Percentiles rank a stretch among this genome's conserved stretches.
Evolutionary conservation across 148 eudicot genomes (phyloP).

Genomic region (Chenopodium berlandieri): DNA sequence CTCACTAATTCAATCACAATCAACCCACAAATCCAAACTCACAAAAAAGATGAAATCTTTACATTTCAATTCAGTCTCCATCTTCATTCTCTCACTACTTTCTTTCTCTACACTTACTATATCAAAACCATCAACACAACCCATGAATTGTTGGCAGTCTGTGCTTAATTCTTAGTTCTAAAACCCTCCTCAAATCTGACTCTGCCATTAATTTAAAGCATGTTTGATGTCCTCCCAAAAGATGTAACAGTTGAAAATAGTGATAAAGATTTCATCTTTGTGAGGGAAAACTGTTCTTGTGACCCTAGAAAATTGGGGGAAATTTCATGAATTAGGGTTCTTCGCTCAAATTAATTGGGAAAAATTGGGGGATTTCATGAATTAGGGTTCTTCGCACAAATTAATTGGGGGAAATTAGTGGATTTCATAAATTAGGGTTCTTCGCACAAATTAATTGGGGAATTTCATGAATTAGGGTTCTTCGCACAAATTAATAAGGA

Average conservation of each 20-base stretch:
- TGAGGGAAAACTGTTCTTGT: conserved; percentile 86
- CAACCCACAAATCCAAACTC: not conserved
- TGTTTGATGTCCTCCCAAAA: conserved; percentile 71
- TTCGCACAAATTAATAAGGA: too few relatives aligned
- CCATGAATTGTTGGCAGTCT: conserved; percentile 68
- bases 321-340: conserved; percentile 35
- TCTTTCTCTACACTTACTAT: conserved; percentile 22
- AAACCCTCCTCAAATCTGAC: conserved; percentile 50
- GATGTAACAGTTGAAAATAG: conserved; percentile 67
- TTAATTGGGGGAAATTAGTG: too few relatives aligned
- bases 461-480: too few relatives aligned
- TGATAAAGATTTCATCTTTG: conserved; percentile 31
- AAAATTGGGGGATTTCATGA: too few relatives aligned
- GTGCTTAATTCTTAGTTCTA: conserved; percentile 73
- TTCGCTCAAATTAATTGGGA: too few relatives aligned
- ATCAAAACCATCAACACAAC: conserved; percentile 31
- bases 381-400: too few relatives aligned
- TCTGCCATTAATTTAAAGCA: conserved; percentile 59
- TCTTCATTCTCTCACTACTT: conserved; percentile 2
- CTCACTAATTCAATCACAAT: not conserved
- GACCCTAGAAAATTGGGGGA: conserved; percentile 30
- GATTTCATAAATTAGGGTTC: too few relatives aligned
- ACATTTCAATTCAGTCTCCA: not conserved
- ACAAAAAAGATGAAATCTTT: conserved; percentile 28
- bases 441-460: too few relatives aligned